Conservation (phyloP, 108 stramenopile genomes). For the Nitzschia inconspicua region DNA sequence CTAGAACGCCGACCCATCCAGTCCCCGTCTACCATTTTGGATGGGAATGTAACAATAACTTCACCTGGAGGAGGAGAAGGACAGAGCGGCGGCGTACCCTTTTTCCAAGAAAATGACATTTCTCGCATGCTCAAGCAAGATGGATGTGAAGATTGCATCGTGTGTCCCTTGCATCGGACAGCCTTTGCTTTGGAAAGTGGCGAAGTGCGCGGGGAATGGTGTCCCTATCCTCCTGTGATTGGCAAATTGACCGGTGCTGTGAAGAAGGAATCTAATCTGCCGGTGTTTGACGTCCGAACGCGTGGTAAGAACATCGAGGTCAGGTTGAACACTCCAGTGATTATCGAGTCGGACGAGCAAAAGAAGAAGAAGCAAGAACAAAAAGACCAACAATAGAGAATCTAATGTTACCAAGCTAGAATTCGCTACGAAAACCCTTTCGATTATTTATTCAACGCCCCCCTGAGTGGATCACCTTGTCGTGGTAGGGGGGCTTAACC, state of each 20-base stretch:
- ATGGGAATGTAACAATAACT: not conserved
- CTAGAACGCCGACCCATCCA: conserved; percentile 64
- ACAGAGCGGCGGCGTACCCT: too few relatives aligned
- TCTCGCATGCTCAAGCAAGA: conserved; percentile 39
- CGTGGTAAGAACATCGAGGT: conserved; percentile 83
- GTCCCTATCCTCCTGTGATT: conserved; percentile 92
- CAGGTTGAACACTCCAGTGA: conserved; percentile 41
- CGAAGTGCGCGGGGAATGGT: conserved; percentile 94
- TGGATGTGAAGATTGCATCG: conserved; percentile 89
- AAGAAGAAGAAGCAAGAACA: too few relatives aligned
- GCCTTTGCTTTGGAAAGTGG: conserved; percentile 91
- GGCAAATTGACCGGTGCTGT: conserved; percentile 74
- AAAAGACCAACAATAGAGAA: too few relatives aligned
- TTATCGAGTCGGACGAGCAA: too few relatives aligned
- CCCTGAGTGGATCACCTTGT: too few relatives aligned
- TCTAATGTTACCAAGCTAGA: too few relatives aligned
- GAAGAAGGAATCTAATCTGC: conserved; percentile 48
- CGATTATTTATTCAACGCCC: too few relatives aligned
- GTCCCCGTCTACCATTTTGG: not conserved
- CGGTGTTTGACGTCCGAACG: conserved; percentile 79
- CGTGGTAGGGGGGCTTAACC: too few relatives aligned
- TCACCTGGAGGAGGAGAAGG: not conserved
- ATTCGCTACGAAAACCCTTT: too few relatives aligned
- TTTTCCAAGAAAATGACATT: conserved; percentile 30
- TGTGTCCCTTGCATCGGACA: conserved; percentile 93